Conservation (phyloP, 306 rosid genomes). For the Quercus cerris region DNA sequence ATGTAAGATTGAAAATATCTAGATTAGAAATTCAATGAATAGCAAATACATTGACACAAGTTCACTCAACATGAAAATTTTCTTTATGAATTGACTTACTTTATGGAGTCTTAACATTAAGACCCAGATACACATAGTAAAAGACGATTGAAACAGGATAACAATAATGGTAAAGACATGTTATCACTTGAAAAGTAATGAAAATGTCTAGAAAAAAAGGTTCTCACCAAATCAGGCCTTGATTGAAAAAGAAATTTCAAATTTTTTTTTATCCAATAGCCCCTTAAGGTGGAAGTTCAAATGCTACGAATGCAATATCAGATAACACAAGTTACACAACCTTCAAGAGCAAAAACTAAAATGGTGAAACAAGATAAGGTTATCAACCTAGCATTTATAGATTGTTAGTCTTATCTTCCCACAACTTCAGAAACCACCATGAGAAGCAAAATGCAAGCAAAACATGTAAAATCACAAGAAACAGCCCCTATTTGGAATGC, state of each 20-base stretch:
- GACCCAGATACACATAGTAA: too few relatives aligned
- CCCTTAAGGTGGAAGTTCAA: slow-evolving; percentile 95
- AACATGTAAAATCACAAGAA: neutral
- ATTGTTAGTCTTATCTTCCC: neutral
- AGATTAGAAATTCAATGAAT: too few relatives aligned
- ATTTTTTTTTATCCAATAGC: slow-evolving; percentile 84
- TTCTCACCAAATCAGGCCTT: slow-evolving; percentile 86
- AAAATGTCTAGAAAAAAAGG: neutral
- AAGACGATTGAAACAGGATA: neutral
- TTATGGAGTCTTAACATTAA: too few relatives aligned
- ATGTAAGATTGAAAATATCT: too few relatives aligned
- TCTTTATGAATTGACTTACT: too few relatives aligned
- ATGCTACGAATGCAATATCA: slow-evolving; percentile 92
- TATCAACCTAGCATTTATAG: neutral
- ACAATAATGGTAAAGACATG: neutral
- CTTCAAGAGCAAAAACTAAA: slow-evolving; percentile 47
- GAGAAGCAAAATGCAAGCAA: neutral
- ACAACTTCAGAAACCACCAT: neutral
- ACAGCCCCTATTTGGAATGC: slow-evolving; percentile 7
- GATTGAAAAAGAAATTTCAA: slow-evolving; percentile 91
- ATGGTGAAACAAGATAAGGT: neutral
- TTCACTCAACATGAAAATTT: too few relatives aligned
- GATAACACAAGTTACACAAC: slow-evolving; percentile 49
- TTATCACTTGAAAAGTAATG: neutral
- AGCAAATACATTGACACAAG: too few relatives aligned